phyloP scores from a whole-genome alignment of 192 early-diverging fungal genomes.

The Gaertneriomyces sp. region DNA sequence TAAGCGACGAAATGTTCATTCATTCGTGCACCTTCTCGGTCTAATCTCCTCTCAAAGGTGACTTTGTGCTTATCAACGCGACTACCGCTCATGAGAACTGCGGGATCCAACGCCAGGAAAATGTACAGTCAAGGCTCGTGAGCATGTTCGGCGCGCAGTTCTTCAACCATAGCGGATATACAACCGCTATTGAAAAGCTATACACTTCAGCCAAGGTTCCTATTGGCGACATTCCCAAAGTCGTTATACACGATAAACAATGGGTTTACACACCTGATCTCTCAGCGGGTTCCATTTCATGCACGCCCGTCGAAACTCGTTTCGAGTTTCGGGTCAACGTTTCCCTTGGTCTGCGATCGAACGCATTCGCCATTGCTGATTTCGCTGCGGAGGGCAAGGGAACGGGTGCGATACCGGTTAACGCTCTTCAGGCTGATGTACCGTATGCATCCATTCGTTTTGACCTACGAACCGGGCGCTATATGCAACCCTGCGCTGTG shows the following conservation, averaged over 20 bases:
- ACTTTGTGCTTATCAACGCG: neutral
- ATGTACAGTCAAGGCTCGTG: neutral
- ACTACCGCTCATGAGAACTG: neutral
- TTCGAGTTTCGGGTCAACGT: neutral
- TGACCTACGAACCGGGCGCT: neutral
- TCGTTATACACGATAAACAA: conserved; percentile 3
- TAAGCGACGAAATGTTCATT: neutral
- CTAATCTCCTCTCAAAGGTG: neutral
- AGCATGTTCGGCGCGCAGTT: conserved; percentile 8
- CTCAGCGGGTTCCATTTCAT: neutral
- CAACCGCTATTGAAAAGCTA: neutral
- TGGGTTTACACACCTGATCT: conserved; percentile 7
- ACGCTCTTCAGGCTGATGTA: neutral
- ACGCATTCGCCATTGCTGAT: neutral
- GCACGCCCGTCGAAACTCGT: neutral
- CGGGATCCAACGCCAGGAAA: neutral
- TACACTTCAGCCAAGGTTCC: conserved; percentile 7
- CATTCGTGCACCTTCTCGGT: too few relatives aligned
- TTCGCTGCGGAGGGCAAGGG: neutral
- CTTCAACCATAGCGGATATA: conserved; percentile 16
- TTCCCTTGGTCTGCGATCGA: neutral
- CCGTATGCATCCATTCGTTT: neutral
- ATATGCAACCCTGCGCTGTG: neutral
- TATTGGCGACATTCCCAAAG: neutral
- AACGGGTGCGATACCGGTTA: neutral